Base-by-base conservation (phyloP, 805 yeast genomes). In the Kuraishia borneana region DNA sequence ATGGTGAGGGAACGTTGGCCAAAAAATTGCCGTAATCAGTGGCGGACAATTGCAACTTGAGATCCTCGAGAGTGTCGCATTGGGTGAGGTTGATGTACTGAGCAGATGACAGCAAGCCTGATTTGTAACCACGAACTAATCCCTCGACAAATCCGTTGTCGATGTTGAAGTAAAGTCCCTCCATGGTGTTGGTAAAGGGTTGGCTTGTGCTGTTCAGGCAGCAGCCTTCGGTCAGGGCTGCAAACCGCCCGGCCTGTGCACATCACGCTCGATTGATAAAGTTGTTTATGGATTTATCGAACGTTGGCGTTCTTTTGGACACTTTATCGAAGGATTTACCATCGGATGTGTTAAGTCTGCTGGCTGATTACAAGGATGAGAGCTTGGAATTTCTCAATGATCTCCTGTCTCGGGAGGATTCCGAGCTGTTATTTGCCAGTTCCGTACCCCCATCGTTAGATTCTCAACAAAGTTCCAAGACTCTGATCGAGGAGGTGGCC, bases 11-110 rank as follows among this genome's bases (percentile, higher is more conserved):
- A 27, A 83, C 79, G 42, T 85, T 82, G 19, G 94, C 70, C 39
- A 92, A 65, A 50, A 88, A 85, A 57, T 80, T 83, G 30, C 96
- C 96, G 60, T 92, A 92, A 52, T 94, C 98, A 8, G 98, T 89
- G 28, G 96, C 85, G 3, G 95, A 80, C 35, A 92, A 70, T 63
- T 94, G 98, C 36, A 94, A 65, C 60, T 87, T 89, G 51, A 94
- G 67, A 60, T 92, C 99, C 38, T 92, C 98, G 42, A 92, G 68
- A 28, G 83, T 75, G 49, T 94, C 98, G 61, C 98, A 94, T 57
- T 92, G 99, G 3, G 96, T 83, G 51, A 92, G 62, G 60, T 92
- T 94, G 51, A 83, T 67, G 58, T 92, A 92, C 59, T 88, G 96
- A 45, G 80, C 73, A 21, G 73, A 58, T 8, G 79, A 73, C 33